phyloP scores from a whole-genome alignment of 768 basidiomycete genomes.

The Lactifluus pinguis region DNA sequence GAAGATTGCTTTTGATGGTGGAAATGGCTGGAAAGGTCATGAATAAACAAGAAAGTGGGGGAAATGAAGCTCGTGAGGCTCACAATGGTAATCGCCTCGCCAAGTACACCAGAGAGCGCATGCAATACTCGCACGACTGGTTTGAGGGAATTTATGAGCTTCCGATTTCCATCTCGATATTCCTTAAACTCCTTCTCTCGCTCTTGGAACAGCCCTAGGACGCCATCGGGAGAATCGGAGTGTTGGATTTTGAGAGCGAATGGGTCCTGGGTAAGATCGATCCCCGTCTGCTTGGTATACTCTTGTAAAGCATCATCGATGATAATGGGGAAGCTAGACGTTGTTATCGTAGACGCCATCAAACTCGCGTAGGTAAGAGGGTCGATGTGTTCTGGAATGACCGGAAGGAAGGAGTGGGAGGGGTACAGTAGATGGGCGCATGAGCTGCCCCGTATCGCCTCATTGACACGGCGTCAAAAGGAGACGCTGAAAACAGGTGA shows the following conservation, averaged over 20 bases:
- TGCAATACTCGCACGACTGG: constrained; percentile 1
- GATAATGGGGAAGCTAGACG: neutral
- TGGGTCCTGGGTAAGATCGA: neutral
- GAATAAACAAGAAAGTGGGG: neutral
- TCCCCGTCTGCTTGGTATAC: constrained; percentile 3
- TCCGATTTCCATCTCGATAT: constrained; percentile 3
- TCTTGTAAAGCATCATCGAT: neutral
- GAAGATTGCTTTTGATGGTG: constrained; percentile 3
- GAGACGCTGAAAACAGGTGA: too few species aligned
- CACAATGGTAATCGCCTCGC: neutral
- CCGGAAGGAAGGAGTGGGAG: too few species aligned
- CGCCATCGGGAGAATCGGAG: neutral
- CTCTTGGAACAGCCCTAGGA: neutral
- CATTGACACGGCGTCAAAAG: too few species aligned
- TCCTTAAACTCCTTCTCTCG: constrained; percentile 1
- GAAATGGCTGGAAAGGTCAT: neutral
- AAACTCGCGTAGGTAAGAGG: neutral
- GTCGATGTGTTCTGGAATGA: too few species aligned
- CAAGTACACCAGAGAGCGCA: neutral
- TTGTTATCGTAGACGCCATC: neutral
- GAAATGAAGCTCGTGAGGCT: neutral
- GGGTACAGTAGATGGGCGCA: too few species aligned
- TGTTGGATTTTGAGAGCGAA: neutral
- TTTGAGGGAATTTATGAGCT: neutral
- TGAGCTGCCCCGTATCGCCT: too few species aligned